phyloP scores from a whole-genome alignment of 306 rosid genomes.

The Castanopsis chinensis region DNA sequence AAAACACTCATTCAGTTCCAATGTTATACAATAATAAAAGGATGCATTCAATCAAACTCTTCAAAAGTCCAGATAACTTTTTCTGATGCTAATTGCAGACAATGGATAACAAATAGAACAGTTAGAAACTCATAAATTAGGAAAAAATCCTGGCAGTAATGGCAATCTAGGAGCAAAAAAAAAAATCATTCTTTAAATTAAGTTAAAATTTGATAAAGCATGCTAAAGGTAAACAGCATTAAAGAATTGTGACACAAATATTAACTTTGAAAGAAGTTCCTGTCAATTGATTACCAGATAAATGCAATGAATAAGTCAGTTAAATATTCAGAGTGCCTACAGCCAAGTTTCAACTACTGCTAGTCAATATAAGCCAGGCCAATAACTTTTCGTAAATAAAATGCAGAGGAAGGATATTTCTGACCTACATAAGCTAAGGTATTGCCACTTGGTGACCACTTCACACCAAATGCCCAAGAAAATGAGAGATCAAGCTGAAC shows the following conservation, averaged over 20 bases:
- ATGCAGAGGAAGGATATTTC: conserved; percentile 36
- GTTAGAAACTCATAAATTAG: neutral
- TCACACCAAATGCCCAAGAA: conserved; percentile 94
- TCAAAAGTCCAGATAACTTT: neutral
- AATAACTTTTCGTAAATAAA: neutral
- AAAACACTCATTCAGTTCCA: conserved; percentile 13
- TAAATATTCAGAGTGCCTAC: neutral
- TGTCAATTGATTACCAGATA: neutral
- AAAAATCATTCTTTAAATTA: neutral
- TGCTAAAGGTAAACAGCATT: neutral
- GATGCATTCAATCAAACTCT: neutral
- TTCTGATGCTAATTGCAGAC: neutral
- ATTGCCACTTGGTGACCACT: conserved; percentile 97
- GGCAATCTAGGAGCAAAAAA: neutral
- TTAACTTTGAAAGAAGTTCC: neutral
- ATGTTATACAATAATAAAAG: neutral
- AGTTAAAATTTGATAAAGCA: neutral
- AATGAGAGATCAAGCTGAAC: conserved; percentile 89
- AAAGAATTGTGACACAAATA: neutral
- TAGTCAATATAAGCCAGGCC: conserved; percentile 9
- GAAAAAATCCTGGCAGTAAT: neutral
- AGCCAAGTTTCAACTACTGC: conserved; percentile 16
- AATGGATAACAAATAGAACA: conserved; percentile 1
- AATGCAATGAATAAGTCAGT: neutral
- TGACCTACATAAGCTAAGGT: conserved; percentile 92